phyloP scores from a whole-genome alignment of 2,329 filamentous ascomycete genomes.

The Nannizziopsis barbatae region DNA sequence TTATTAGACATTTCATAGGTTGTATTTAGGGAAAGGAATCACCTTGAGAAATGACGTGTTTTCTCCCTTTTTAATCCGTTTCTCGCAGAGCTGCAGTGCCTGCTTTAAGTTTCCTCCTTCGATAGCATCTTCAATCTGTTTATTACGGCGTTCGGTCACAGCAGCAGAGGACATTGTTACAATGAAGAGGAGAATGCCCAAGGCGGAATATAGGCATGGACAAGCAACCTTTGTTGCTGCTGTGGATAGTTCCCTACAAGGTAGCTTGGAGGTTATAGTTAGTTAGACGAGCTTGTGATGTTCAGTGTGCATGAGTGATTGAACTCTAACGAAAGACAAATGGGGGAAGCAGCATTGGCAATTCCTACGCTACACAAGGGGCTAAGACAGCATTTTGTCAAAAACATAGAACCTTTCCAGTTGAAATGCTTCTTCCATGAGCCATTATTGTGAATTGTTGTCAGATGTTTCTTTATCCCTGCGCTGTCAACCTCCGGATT shows the following conservation, averaged over 20 bases:
- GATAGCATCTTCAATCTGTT: conserved; percentile 41
- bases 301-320: too few relatives aligned
- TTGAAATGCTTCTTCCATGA: too few relatives aligned
- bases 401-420: too few relatives aligned
- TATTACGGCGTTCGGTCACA: conserved; percentile 37
- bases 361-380: too few relatives aligned
- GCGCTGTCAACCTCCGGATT: too few relatives aligned
- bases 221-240: neutral
- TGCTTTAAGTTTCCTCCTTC: conserved; percentile 40
- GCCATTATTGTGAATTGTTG: too few relatives aligned
- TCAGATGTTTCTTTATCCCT: too few relatives aligned
- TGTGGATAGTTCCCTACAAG: neutral
- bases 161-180: conserved; percentile 28
- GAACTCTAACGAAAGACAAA: too few relatives aligned
- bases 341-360: too few relatives aligned
- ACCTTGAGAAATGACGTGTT: conserved; percentile 34
- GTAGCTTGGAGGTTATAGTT: too few relatives aligned
- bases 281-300: too few relatives aligned
- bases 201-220: neutral
- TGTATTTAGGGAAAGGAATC: conserved; percentile 10
- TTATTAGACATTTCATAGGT: neutral
- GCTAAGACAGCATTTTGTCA: too few relatives aligned
- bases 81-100: conserved; percentile 40
- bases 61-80: conserved; percentile 46
- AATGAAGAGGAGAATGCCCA: neutral